Conservation (phyloP, 371 early-diverging fungal species). For the Quaeritorhiza haematococci region DNA sequence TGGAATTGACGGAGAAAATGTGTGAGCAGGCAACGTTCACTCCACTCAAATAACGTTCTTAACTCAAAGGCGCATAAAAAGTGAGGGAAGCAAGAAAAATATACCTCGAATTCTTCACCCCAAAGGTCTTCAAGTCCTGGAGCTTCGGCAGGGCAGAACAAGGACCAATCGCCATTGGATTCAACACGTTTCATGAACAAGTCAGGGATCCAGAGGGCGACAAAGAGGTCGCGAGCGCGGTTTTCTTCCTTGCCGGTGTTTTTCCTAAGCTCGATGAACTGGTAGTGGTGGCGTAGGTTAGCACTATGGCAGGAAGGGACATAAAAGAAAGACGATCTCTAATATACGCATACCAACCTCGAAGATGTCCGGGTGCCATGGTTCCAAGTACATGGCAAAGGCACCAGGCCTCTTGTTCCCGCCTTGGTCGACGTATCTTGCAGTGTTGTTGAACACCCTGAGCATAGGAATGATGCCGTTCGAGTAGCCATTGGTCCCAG, state of each 20-base stretch:
- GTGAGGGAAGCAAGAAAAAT: neutral
- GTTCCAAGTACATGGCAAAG: slow-evolving; percentile 98
- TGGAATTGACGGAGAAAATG: slow-evolving; percentile 4
- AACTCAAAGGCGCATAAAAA: no score
- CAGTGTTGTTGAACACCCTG: slow-evolving; percentile 97
- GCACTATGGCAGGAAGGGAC: neutral
- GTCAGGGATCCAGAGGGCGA: slow-evolving; percentile 99
- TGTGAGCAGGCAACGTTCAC: neutral
- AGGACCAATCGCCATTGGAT: slow-evolving; percentile 88
- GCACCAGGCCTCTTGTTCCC: slow-evolving; percentile 99
- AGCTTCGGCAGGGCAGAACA: slow-evolving; percentile 97
- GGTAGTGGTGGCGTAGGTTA: neutral
- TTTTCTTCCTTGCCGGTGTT: slow-evolving; percentile 98
- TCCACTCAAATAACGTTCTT: no score
- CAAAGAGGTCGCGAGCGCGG: slow-evolving; percentile 96
- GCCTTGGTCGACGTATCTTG: slow-evolving; percentile 98
- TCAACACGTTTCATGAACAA: slow-evolving; percentile 99
- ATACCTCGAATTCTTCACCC: slow-evolving; percentile 90
- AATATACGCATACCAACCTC: slow-evolving; percentile 37
- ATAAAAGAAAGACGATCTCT: neutral
- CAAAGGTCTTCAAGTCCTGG: slow-evolving; percentile 88
- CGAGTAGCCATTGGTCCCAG: slow-evolving; percentile 96
- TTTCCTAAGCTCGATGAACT: slow-evolving; percentile 95
- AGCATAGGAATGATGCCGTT: slow-evolving; percentile 99
- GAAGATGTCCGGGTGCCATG: slow-evolving; percentile 99